These are phyloP conservation scores for Pichia sp. DNA, from an alignment of 1,139 yeast species.

Conservation along the genomic window DNA sequence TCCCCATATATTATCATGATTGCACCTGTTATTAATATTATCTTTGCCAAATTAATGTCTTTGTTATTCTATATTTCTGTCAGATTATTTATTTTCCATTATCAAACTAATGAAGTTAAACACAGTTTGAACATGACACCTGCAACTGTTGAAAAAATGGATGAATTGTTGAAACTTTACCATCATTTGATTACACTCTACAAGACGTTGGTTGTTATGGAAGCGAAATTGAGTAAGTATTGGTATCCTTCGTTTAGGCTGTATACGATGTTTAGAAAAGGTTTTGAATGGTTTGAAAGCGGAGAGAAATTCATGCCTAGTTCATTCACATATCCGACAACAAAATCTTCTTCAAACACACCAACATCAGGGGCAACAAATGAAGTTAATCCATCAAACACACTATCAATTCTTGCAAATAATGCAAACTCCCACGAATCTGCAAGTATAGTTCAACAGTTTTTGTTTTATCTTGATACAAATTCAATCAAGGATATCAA, in stretches of 20 bases:
- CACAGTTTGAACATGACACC: not conserved
- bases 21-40: slow-evolving; percentile 8
- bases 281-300: slow-evolving; percentile 24
- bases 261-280: slow-evolving; percentile 14
- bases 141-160: not conserved
- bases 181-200: slow-evolving; percentile 11
- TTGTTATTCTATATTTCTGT: slow-evolving; percentile 8
- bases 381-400: too few species aligned
- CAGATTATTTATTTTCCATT: slow-evolving; percentile 7
- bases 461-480: not conserved
- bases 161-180: slow-evolving; percentile 4
- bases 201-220: slow-evolving; percentile 17
- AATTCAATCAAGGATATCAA: not conserved
- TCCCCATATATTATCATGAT: slow-evolving; percentile 3
- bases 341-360: not conserved
- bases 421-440: not conserved
- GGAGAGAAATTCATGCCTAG: slow-evolving; percentile 22
- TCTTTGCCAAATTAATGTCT: slow-evolving; percentile 8
- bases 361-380: too few species aligned
- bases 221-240: slow-evolving; percentile 20
- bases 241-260: slow-evolving; percentile 22
- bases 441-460: not conserved
- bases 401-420: not conserved
- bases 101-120: not conserved
- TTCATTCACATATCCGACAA: not conserved